Base-by-base conservation (phyloP, 352 stramenopile genomes). In the Globisporangium sylvaticum region DNA sequence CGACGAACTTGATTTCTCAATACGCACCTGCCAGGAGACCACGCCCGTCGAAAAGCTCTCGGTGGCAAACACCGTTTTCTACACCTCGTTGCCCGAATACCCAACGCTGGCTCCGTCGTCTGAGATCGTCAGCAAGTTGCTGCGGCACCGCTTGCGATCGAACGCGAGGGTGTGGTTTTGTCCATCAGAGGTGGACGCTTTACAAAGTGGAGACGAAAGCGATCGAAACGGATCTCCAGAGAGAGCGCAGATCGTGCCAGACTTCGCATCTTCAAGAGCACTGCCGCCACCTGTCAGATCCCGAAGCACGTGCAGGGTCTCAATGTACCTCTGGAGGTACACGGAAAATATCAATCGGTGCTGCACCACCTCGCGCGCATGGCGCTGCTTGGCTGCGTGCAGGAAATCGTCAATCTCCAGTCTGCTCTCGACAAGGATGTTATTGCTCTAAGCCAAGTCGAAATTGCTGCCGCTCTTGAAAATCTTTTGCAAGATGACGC, bases 1-100 rank as follows among this genome's bases (percentile, higher is more conserved):
- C 12, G 92, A 89, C 5, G 93, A 97, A 29, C 91, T 89, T n/a
- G 94, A 98, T 67, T 98, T 97, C 20, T 99, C 96, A 9, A 99
- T 82, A 0, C 77, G 81, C 48, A 98, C 67, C 22, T 88, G 54
- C 94, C 94, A 98, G 12, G 74, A 80, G 58, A 96, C 89, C 5
- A 82, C 62, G 1, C 94, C 94, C 0, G 74, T 87, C 0, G 85
- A 75, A 44, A 97, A 97, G 4, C 85, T 68, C 20, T 80, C 64
- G 0, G 68, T 84, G 0, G 87, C 84, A 1, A 96, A 77, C 2
- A 98, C 75, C 18, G 91, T 95, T 70, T 89, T 95, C 94, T 94
- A 98, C 25, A 84, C 73, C 62, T 98, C 92, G 66, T 94, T 92
- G 3, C 86, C 88, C 2, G 69, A 77, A 64, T 94, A 97, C 5